Evolutionary conservation across 2,329 filamentous ascomycete species (phyloP).

Genomic region (Alternaria triticimaculans): DNA sequence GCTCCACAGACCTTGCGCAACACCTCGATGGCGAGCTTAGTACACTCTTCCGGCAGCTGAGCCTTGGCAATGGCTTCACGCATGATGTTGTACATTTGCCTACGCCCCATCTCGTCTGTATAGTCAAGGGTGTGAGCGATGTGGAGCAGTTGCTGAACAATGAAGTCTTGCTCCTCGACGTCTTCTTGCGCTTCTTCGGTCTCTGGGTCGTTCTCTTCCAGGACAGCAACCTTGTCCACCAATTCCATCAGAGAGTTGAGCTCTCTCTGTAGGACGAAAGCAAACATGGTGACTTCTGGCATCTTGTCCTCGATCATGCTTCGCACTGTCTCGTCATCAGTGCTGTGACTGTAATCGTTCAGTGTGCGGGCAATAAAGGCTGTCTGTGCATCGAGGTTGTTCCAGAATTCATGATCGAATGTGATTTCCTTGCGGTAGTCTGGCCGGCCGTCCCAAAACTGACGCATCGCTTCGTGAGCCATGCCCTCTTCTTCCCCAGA

Average conservation of each 20-base stretch:
- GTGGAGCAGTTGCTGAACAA: slow-evolving; percentile 92
- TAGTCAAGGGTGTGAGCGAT: slow-evolving; percentile 94
- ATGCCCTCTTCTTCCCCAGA: slow-evolving; percentile 90
- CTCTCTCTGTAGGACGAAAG: slow-evolving; percentile 84
- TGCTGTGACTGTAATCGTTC: slow-evolving; percentile 86
- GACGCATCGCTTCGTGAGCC: slow-evolving; percentile 90
- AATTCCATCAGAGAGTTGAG: slow-evolving; percentile 72
- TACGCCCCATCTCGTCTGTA: slow-evolving; percentile 92
- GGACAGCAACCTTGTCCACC: slow-evolving; percentile 60
- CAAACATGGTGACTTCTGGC: slow-evolving; percentile 90
- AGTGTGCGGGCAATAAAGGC: slow-evolving; percentile 91
- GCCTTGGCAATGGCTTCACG: slow-evolving; percentile 84
- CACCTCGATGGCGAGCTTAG: slow-evolving; percentile 83
- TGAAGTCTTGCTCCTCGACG: slow-evolving; percentile 89
- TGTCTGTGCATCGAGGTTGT: slow-evolving; percentile 81
- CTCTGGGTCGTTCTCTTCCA: slow-evolving; percentile 61
- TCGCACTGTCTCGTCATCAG: slow-evolving; percentile 76
- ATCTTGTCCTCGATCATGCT: slow-evolving; percentile 87
- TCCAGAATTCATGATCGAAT: slow-evolving; percentile 80
- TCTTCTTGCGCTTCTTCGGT: slow-evolving; percentile 76
- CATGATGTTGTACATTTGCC: slow-evolving; percentile 94
- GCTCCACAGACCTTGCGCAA: slow-evolving; percentile 82
- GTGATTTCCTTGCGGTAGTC: slow-evolving; percentile 76
- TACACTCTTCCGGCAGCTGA: slow-evolving; percentile 89
- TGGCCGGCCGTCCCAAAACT: slow-evolving; percentile 92